These are phyloP conservation scores for Drosera capensis DNA, from an alignment of 148 eudicot species.

Conservation along the genomic window DNA sequence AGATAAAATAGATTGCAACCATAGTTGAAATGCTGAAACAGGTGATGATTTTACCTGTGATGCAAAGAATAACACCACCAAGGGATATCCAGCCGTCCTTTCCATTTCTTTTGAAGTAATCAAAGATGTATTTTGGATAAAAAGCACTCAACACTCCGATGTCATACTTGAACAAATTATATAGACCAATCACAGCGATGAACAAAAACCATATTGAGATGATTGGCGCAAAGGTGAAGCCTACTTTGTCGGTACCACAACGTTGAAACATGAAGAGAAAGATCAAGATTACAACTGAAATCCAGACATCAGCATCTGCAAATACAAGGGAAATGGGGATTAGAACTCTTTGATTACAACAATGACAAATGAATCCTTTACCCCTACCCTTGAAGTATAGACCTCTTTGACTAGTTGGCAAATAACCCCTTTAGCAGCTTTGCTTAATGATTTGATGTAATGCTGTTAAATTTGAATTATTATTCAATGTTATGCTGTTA, in stretches of 20 bases:
- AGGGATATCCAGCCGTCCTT: slow-evolving; percentile 1
- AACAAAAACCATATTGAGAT: slow-evolving; percentile 3
- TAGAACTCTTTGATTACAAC: too few relatives aligned
- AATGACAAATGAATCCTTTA: neutral
- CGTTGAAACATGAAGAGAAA: slow-evolving; percentile 2
- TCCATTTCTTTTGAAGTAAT: slow-evolving; percentile 2
- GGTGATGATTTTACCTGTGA: slow-evolving; percentile 1
- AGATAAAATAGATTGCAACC: neutral
- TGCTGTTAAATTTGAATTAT: too few relatives aligned
- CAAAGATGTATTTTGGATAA: slow-evolving; percentile 1
- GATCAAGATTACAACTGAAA: neutral
- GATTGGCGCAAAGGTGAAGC: slow-evolving; percentile 2
- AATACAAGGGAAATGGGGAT: neutral
- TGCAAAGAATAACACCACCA: slow-evolving; percentile 1
- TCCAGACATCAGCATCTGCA: slow-evolving; percentile 3
- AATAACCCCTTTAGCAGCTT: neutral
- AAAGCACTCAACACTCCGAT: neutral
- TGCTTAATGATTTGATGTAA: slow-evolving; percentile 2
- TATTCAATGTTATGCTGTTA: too few relatives aligned
- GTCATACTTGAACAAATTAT: slow-evolving; percentile 1
- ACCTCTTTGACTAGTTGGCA: neutral
- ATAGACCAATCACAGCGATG: slow-evolving; percentile 2
- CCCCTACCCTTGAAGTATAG: too few relatives aligned
- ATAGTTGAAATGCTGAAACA: neutral
- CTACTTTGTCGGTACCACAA: slow-evolving; percentile 6